Evolutionary conservation across 2,329 filamentous ascomycete species (phyloP), one percentile per base, ranked within the genome.

Genomic region (Tympanopsis confertula): DNA sequence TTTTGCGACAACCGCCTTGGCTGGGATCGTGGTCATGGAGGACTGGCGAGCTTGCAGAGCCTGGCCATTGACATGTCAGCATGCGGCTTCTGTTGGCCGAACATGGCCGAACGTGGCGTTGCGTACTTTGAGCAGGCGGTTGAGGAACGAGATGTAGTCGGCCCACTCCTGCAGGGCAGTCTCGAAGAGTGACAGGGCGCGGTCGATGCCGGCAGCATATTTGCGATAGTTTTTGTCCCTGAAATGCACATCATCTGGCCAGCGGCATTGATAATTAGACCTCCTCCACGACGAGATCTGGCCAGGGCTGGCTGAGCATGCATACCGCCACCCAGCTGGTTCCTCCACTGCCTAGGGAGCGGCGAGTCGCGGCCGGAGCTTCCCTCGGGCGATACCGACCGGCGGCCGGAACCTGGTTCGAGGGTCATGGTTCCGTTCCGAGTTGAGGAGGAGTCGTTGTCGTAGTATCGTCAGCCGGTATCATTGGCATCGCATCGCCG

Each of bases 71-170:
- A 36, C 42, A 30, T 38, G 38, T 38, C 50, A 45, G 39, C 35
- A 42, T 40, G 18, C 38, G 32, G 33, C 37, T 40, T 35, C 38
- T 41, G 41, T 24, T 14, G 22, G 20, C 12, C 5, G 20, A 7
- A 19, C 20, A 35, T 29, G 26, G 20, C 19, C 19, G 14, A 19
- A 36, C 13, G 13, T 5, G n/a, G n/a, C 3, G 24, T 14, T 26
- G 45, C 53, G 48, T 57, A 88, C 86, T 76, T 95, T 96, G 44
- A 94, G 69, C 36, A 98, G 69, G 44, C 86, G 78, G 54, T 85
- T 91, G 39, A 98, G 65, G 56, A 96, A 98, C 14, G 89, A 94
- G 52, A 98, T 98, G 56, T 98, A 98, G 63, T 98, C 91, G 36
- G 93, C 91, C 91, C 91, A 98, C 76, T 98, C 91, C 61, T 96